phyloP scores from a whole-genome alignment of 2,329 filamentous ascomycete genomes.

The Hortaea sp. region DNA sequence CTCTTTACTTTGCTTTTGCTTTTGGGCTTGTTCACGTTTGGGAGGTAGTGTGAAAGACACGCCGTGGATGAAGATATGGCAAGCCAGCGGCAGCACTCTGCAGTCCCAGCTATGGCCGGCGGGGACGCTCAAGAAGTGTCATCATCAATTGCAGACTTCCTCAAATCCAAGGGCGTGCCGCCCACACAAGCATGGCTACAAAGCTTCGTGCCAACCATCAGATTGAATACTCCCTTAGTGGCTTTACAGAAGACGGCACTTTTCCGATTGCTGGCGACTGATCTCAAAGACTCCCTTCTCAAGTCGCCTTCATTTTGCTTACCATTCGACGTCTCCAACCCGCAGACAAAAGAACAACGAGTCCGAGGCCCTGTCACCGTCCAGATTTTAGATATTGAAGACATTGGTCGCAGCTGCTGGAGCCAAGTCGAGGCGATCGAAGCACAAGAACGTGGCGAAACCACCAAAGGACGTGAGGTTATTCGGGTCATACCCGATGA shows the following conservation, averaged over 20 bases:
- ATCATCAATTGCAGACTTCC: slow-evolving; percentile 6
- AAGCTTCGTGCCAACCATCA: slow-evolving; percentile 47
- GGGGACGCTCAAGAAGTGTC: slow-evolving; percentile 3
- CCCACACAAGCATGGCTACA: slow-evolving; percentile 55
- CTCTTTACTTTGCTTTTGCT: no score
- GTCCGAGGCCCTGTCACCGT: slow-evolving; percentile 58
- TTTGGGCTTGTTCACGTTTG: no score
- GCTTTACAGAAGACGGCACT: slow-evolving; percentile 70
- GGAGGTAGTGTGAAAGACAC: no score
- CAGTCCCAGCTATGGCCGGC: slow-evolving; percentile 1
- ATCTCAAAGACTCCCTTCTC: slow-evolving; percentile 56
- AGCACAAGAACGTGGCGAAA: slow-evolving; percentile 61
- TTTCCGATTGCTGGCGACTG: slow-evolving; percentile 67
- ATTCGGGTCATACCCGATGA: slow-evolving; percentile 57
- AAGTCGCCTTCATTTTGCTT: slow-evolving; percentile 36
- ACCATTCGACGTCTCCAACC: slow-evolving; percentile 48
- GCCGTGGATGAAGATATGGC: background rate
- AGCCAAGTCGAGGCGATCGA: slow-evolving; percentile 78
- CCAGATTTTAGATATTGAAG: slow-evolving; percentile 79
- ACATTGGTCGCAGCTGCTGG: slow-evolving; percentile 71
- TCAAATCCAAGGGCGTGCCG: slow-evolving; percentile 30
- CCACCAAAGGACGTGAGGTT: slow-evolving; percentile 67
- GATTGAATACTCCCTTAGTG: slow-evolving; percentile 51
- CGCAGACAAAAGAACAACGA: slow-evolving; percentile 43
- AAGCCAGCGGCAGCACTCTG: background rate